Conservation (phyloP, 306 rosid species). For the Lotus japonicus region DNA sequence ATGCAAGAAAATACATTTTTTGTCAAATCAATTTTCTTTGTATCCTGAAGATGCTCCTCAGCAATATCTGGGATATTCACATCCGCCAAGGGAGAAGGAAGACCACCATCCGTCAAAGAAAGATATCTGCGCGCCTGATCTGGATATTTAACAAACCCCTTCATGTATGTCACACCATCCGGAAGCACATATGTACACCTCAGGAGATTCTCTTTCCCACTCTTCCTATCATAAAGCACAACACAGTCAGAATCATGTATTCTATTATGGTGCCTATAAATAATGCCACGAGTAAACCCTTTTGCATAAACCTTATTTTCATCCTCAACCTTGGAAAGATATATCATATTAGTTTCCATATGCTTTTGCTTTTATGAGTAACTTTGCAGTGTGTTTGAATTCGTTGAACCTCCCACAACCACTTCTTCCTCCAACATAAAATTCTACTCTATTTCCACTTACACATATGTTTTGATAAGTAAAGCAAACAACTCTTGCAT, state of each 20-base stretch:
- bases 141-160: conserved; percentile 73
- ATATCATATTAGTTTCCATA: no score
- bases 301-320: no score
- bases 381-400: no score
- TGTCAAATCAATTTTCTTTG: conserved; percentile 58
- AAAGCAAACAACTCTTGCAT: no score
- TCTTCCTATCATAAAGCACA: conserved; percentile 36
- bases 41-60: conserved; percentile 33
- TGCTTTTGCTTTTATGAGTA: no score
- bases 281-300: no score
- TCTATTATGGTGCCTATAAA: no score
- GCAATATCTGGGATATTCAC: conserved; percentile 22
- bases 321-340: no score
- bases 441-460: no score
- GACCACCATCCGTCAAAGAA: conserved; percentile 32
- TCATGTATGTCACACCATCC: conserved; percentile 67
- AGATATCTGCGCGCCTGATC: conserved; percentile 56
- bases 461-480: no score
- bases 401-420: no score
- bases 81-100: conserved; percentile 4
- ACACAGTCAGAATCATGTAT: not conserved
- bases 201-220: conserved; percentile 56
- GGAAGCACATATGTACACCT: conserved; percentile 88
- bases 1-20: conserved; percentile 49
- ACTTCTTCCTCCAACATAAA: no score